Percentiles rank a stretch among this genome's conserved stretches.
These are phyloP conservation scores for Yamadazyma sp. DNA, from an alignment of 1,139 yeast species.

Conservation along the genomic window DNA sequence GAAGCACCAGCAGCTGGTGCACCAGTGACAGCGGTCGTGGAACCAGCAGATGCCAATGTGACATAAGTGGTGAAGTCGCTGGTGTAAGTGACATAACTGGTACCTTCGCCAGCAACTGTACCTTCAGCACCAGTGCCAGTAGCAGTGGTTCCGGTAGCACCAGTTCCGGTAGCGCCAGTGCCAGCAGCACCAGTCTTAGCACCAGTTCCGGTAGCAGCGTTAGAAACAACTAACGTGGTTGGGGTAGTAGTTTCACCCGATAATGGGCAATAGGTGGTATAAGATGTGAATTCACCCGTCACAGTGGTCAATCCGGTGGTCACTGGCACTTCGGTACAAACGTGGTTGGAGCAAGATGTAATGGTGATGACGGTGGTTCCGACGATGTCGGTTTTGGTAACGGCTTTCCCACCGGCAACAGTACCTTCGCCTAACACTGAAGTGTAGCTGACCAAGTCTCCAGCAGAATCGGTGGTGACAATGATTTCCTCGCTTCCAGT, in stretches of 20 bases:
- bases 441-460: slow-evolving; percentile 7
- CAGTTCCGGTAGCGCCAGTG: slow-evolving; percentile 31
- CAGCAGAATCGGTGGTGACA: slow-evolving; percentile 12
- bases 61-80: slow-evolving; percentile 38
- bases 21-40: slow-evolving; percentile 10
- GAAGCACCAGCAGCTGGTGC: slow-evolving; percentile 18
- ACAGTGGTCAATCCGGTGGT: slow-evolving; percentile 25
- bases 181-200: slow-evolving; percentile 53
- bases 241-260: slow-evolving; percentile 2
- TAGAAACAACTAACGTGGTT: slow-evolving; percentile 1
- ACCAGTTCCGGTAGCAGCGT: slow-evolving; percentile 17
- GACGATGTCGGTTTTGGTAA: slow-evolving; percentile 15
- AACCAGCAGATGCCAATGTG: slow-evolving; percentile 42
- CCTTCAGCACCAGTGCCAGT: slow-evolving; percentile 26
- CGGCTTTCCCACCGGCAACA: slow-evolving; percentile 9
- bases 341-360: slow-evolving; percentile 18
- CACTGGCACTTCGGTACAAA: slow-evolving; percentile 17
- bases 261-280: slow-evolving; percentile 28
- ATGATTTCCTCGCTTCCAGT: slow-evolving; percentile 15
- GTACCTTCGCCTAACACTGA: slow-evolving; percentile 7
- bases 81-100: slow-evolving; percentile 24
- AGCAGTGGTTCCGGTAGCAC: slow-evolving; percentile 28
- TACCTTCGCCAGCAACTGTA: too few species aligned
- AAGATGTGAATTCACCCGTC: slow-evolving; percentile 16
- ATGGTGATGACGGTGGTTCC: slow-evolving; percentile 20